Evolutionary conservation across 371 early-diverging fungal genomes (phyloP).

Genomic region (Mortierella sp.): DNA sequence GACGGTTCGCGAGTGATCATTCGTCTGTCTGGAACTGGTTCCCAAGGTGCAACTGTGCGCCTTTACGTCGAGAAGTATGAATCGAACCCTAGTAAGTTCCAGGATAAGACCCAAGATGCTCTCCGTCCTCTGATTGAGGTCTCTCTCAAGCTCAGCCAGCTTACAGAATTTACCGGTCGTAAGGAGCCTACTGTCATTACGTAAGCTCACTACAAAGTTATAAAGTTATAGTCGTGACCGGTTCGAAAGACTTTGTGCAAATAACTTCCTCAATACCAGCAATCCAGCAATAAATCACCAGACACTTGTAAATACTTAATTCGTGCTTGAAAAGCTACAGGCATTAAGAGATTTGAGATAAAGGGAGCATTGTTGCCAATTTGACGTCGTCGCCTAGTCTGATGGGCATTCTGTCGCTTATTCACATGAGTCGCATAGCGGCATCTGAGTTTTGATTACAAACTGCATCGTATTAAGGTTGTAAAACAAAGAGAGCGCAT

Average conservation of each 20-base stretch:
- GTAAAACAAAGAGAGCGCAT: too few relatives aligned
- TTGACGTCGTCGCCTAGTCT: too few relatives aligned
- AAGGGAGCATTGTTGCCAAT: too few relatives aligned
- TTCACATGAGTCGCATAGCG: too few relatives aligned
- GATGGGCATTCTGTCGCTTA: too few relatives aligned
- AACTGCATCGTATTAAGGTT: too few relatives aligned
- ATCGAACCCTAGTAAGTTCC: conserved; percentile 69
- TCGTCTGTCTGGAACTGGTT: conserved; percentile 95
- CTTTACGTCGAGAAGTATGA: conserved; percentile 96
- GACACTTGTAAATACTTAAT: too few relatives aligned
- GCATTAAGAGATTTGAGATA: too few relatives aligned
- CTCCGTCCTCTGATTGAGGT: conserved; percentile 90
- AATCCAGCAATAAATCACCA: too few relatives aligned
- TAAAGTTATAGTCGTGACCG: background rate
- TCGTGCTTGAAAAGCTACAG: too few relatives aligned
- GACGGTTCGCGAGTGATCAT: conserved; percentile 94
- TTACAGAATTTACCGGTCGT: conserved; percentile 90
- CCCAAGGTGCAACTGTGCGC: conserved; percentile 96
- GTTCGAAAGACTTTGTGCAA: background rate
- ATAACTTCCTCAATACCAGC: background rate
- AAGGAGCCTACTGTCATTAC: conserved; percentile 95
- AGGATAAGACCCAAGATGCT: conserved; percentile 82
- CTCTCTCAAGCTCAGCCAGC: conserved; percentile 82
- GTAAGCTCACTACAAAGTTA: too few relatives aligned
- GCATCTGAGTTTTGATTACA: too few relatives aligned